A percentile compares a stretch with the other conserved stretches of the same genome.
Conservation (phyloP, 2,329 filamentous ascomycete species). For the Sarocladium kiliense region DNA sequence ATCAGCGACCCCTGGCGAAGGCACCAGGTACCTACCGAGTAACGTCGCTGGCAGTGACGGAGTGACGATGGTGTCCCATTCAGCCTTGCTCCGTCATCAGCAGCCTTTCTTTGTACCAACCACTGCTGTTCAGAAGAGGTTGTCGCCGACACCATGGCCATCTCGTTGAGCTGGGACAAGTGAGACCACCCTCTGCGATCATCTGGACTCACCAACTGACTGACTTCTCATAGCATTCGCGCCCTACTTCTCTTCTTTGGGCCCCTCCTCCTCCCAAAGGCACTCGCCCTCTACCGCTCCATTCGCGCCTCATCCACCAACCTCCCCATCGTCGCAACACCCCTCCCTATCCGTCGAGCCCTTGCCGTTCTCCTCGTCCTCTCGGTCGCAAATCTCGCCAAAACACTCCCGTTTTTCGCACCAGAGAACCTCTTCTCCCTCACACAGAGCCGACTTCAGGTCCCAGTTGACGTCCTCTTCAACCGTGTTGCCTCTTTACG, state of each 20-base stretch:
- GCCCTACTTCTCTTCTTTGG: slow-evolving; percentile 60
- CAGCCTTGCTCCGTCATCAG: neutral
- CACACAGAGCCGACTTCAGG: slow-evolving; percentile 79
- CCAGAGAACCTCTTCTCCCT: slow-evolving; percentile 76
- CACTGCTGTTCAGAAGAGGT: neutral
- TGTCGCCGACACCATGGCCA: neutral
- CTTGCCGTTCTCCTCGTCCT: slow-evolving; percentile 54
- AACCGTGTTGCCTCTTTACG: slow-evolving; percentile 61
- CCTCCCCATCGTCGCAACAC: slow-evolving; percentile 50
- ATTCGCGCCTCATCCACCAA: slow-evolving; percentile 37
- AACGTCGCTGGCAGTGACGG: no score
- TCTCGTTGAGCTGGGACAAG: slow-evolving; percentile 1
- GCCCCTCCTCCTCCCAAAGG: slow-evolving; percentile 64
- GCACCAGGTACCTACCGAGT: no score
- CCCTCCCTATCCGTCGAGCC: slow-evolving; percentile 47
- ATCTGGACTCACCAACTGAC: neutral
- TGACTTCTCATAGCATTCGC: slow-evolving; percentile 37
- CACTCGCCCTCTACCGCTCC: slow-evolving; percentile 59
- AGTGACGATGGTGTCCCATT: slow-evolving; percentile 5
- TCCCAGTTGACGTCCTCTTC: slow-evolving; percentile 80
- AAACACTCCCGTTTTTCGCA: slow-evolving; percentile 61
- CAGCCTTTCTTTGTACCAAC: neutral
- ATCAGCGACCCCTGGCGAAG: neutral
- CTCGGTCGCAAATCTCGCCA: slow-evolving; percentile 41
- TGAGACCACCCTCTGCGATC: neutral